Conservation (phyloP, 2,329 filamentous ascomycete species). For the Diplocarpon mali region DNA sequence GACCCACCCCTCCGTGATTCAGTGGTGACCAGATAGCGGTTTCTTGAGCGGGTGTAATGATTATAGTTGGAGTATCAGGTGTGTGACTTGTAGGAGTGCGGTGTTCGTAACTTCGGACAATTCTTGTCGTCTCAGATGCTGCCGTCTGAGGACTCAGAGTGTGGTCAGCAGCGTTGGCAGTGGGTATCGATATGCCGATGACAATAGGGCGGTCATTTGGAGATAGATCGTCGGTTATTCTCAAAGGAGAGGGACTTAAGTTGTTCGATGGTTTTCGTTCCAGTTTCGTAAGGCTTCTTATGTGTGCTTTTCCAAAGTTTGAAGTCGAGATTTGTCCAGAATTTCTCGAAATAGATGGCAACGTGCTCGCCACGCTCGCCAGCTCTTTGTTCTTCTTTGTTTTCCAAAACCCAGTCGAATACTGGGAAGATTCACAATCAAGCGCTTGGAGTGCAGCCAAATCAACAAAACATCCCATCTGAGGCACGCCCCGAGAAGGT, state of each 20-base stretch:
- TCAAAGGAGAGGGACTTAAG: slow-evolving; percentile 7
- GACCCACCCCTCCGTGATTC: background rate
- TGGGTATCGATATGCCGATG: slow-evolving; percentile 58
- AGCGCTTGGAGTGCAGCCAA: slow-evolving; percentile 48
- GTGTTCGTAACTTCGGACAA: slow-evolving; percentile 17
- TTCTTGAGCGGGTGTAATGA: slow-evolving; percentile 41
- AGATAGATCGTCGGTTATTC: slow-evolving; percentile 39
- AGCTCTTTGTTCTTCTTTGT: slow-evolving; percentile 19
- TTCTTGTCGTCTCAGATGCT: slow-evolving; percentile 19
- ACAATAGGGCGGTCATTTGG: slow-evolving; percentile 61
- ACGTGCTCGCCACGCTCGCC: slow-evolving; percentile 4
- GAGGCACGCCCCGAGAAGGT: slow-evolving; percentile 11
- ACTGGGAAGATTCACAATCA: slow-evolving; percentile 29
- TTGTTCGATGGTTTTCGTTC: background rate
- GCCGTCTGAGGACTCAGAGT: slow-evolving; percentile 40
- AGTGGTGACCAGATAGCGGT: slow-evolving; percentile 23
- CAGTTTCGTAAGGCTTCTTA: background rate
- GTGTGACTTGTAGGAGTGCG: slow-evolving; percentile 14
- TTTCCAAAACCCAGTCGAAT: slow-evolving; percentile 23
- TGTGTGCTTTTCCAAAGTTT: background rate
- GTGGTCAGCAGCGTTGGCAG: slow-evolving; percentile 35
- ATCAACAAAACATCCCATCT: slow-evolving; percentile 33
- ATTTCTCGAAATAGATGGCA: slow-evolving; percentile 4
- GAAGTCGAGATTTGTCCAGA: background rate
- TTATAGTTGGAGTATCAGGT: slow-evolving; percentile 36